These are phyloP conservation scores for Leptographium flavum DNA, from an alignment of 2,329 filamentous ascomycete genomes.

Conservation along the genomic window DNA sequence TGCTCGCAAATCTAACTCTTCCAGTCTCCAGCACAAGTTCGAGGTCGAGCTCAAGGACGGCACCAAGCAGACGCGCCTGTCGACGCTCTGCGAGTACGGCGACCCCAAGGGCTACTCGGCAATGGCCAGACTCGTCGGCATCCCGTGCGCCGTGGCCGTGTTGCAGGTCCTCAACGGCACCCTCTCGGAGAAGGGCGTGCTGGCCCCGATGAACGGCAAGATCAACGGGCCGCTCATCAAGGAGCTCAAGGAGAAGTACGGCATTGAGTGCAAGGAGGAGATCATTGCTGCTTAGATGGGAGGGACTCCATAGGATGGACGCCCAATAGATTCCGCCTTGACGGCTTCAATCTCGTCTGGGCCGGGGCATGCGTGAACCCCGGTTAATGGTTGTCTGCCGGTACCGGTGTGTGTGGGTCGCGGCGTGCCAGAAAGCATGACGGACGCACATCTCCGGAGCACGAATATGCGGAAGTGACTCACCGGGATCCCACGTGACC, in stretches of 20 bases:
- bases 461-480: no score
- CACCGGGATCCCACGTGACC: no score
- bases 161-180: slow-evolving; percentile 52
- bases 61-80: slow-evolving; percentile 60
- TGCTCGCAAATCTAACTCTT: not conserved
- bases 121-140: slow-evolving; percentile 69
- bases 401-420: no score
- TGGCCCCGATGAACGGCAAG: slow-evolving; percentile 53
- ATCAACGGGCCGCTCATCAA: slow-evolving; percentile 57
- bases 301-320: no score
- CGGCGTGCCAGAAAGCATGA: no score
- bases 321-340: no score
- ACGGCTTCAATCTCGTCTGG: no score
- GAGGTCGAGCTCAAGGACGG: slow-evolving; percentile 74
- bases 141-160: slow-evolving; percentile 47
- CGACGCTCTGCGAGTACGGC: slow-evolving; percentile 72
- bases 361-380: no score
- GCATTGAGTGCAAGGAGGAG: slow-evolving; percentile 13
- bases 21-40: slow-evolving; percentile 64
- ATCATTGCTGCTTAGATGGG: slow-evolving; percentile 9
- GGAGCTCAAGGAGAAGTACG: slow-evolving; percentile 48
- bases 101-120: slow-evolving; percentile 54
- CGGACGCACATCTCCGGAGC: slow-evolving; percentile 23
- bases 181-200: slow-evolving; percentile 46
- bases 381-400: no score